Conservation (phyloP, 108 stramenopile species). For the Aurantiochytrium sp. region DNA sequence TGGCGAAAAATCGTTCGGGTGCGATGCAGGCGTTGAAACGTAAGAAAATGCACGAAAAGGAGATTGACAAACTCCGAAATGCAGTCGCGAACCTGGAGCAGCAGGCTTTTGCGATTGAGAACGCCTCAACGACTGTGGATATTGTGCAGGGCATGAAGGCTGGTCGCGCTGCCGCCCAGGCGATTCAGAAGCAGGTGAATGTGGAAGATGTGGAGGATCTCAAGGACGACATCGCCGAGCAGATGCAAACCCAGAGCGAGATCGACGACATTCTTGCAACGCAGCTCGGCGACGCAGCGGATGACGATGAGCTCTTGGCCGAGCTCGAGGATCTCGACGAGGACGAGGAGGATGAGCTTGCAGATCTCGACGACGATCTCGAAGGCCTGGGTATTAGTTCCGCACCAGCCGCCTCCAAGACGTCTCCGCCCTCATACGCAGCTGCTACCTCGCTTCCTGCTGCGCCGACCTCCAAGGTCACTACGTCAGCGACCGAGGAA, state of each 20-base stretch:
- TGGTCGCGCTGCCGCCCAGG: not conserved
- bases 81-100: not conserved
- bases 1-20: not conserved
- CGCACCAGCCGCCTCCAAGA: not conserved
- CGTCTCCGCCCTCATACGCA: not conserved
- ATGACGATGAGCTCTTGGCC: not conserved
- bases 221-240: not conserved
- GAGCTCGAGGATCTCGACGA: not conserved
- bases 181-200: not conserved
- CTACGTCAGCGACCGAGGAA: not conserved
- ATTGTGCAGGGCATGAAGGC: not conserved
- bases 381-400: not conserved
- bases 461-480: not conserved
- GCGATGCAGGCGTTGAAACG: conserved; percentile 6
- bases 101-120: conserved; percentile 5
- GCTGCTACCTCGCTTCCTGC: not conserved
- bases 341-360: not conserved
- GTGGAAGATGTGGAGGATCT: conserved; percentile 2
- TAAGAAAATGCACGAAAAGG: conserved; percentile 15
- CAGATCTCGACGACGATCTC: not conserved
- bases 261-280: not conserved
- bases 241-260: not conserved
- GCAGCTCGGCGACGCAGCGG: not conserved
- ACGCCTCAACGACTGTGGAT: not conserved
- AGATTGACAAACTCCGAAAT: not conserved